Percentiles rank a stretch among this genome's conserved stretches.
These are phyloP conservation scores for Fusarium siculi DNA, from an alignment of 2,329 filamentous ascomycete genomes.

Conservation along the genomic window DNA sequence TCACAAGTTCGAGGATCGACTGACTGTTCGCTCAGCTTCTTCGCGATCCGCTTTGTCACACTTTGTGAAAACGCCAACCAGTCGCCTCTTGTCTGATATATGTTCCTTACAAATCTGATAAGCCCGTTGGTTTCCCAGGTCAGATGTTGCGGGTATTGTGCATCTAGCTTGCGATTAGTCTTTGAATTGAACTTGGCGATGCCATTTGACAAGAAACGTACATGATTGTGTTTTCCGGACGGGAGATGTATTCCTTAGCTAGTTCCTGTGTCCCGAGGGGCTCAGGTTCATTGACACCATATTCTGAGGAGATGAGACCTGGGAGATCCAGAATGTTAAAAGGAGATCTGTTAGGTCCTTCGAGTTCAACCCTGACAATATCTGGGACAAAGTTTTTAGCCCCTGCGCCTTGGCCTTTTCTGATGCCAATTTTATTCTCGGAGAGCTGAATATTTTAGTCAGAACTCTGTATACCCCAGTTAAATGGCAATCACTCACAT, in stretches of 20 bases:
- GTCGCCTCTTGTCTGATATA: not conserved
- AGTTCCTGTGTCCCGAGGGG: not conserved
- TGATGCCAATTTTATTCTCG: not conserved
- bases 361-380: not conserved
- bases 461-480: not conserved
- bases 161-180: not conserved
- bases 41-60: not conserved
- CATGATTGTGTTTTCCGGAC: not conserved
- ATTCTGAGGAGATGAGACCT: not conserved
- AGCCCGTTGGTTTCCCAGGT: not conserved
- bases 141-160: not conserved
- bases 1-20: not conserved
- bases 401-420: not conserved
- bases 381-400: not conserved
- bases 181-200: not conserved
- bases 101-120: not conserved
- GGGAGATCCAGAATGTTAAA: not conserved
- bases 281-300: not conserved
- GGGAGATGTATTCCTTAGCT: not conserved
- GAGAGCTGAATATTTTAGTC: not conserved
- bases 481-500: not conserved
- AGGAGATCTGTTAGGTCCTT: not conserved
- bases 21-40: not conserved
- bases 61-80: not conserved
- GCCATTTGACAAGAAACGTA: not conserved